These are phyloP conservation scores for Crithidia fasciculata DNA, from an alignment of 208 protist genomes.

Conservation along the genomic window DNA sequence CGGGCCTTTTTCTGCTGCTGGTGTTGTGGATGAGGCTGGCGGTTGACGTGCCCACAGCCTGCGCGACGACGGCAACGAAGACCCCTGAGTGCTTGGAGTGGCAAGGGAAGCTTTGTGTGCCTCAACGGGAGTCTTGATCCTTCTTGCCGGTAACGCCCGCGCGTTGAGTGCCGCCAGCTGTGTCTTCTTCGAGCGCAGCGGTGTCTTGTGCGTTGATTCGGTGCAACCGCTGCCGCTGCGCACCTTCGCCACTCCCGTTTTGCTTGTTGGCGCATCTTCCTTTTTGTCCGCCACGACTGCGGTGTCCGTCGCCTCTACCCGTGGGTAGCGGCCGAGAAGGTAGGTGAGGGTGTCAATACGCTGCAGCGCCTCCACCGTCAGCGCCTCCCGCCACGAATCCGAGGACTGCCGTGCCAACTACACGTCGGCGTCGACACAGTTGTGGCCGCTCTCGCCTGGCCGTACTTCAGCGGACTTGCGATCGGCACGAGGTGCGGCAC, in stretches of 20 bases:
- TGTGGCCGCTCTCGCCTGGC: neutral
- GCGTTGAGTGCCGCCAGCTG: conserved; percentile 17
- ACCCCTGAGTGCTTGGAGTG: neutral
- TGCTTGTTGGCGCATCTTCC: neutral
- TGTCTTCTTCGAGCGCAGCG: neutral
- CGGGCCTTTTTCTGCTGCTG: neutral
- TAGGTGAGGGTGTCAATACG: conserved; percentile 51
- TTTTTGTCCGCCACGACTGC: neutral
- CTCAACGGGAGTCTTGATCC: neutral
- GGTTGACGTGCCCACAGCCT: neutral
- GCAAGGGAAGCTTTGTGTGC: neutral
- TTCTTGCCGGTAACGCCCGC: neutral
- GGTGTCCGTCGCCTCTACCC: neutral
- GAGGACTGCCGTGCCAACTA: neutral
- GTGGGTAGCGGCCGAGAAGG: conserved; percentile 44
- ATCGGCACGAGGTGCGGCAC: neutral
- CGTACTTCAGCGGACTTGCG: neutral
- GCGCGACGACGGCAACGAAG: neutral
- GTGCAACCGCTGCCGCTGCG: neutral
- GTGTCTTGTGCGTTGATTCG: neutral
- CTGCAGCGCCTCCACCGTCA: conserved; percentile 22
- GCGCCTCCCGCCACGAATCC: conserved; percentile 35
- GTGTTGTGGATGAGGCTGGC: neutral
- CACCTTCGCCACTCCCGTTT: too few relatives aligned
- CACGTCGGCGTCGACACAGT: too few relatives aligned